Base-by-base conservation (phyloP, 768 basidiomycete genomes). In the Kwoniella heveanensis region DNA sequence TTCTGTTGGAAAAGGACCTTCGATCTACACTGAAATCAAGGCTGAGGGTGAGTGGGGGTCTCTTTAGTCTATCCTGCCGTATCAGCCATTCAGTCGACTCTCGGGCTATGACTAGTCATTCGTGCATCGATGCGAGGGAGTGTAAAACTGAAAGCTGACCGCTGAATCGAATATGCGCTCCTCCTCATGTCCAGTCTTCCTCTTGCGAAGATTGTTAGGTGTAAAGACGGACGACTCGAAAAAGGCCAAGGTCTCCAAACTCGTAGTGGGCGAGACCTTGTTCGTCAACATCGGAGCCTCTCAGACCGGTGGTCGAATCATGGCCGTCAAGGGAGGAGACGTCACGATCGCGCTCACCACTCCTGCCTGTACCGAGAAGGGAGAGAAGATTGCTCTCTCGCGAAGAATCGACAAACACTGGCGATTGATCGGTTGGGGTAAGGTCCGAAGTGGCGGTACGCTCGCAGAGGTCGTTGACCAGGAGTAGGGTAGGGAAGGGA, bases 161-260 rank as follows among this genome's bases (percentile, higher is more conserved):
- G n/a, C n/a, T n/a, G n/a, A 32, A 32, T 32, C 32, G 48, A 22
- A 24, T 22, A 17, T 26, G n/a, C n/a, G n/a, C n/a, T n/a, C n/a
- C n/a, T 32, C 13, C 19, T 56, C 47, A 47, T 36, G 6, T 13
- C 57, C 29, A 54, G 84, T 94, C 71, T 99, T 97, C 88, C 83
- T 98, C 30, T 88, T 99, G 32, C 90, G 96, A 64, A 88, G 96
- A 64, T 83, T 98, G 57, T 86, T 98, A n/a, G 95, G 96, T 78
- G 96, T 99, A 66, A 93, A 94, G 81, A 92, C 93, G 24, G 95
- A 97, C 81, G 96, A 98, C 83, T 96, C 94, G 84, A 99, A 97
- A 80, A 91, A 94, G 79, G 96, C 96, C 22, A 99, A 93, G 81
- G 80, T 81, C 24, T 84, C 90, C 57, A 96, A 96, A 80, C 85